Percentiles rank a stretch among this genome's conserved stretches.
phyloP scores from a whole-genome alignment of 371 early-diverging fungal species.

The Circinella umbellata region DNA sequence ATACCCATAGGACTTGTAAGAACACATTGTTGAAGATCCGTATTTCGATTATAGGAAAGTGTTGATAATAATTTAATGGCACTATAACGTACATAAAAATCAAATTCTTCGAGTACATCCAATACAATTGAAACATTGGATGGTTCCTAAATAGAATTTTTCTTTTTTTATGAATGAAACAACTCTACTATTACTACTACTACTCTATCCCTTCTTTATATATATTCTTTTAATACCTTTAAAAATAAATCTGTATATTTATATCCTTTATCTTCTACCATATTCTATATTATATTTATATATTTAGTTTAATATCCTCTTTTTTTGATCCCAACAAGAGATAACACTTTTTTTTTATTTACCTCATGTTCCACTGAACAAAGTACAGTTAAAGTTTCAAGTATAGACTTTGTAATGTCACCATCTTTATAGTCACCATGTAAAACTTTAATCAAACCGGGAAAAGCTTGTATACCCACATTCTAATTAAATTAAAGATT shows the following conservation, averaged over 20 bases:
- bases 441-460: constrained; percentile 75
- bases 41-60: constrained; percentile 67
- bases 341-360: neutral
- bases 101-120: constrained; percentile 86
- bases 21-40: constrained; percentile 82
- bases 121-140: constrained; percentile 79
- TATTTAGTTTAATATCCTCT: neutral
- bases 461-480: constrained; percentile 82
- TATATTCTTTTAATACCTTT: constrained; percentile 46
- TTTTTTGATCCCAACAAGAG: neutral
- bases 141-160: constrained; percentile 78
- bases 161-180: too few species aligned
- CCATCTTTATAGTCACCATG: constrained; percentile 81
- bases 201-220: too few species aligned
- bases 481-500: too few species aligned
- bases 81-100: constrained; percentile 93
- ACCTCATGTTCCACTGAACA: constrained; percentile 63
- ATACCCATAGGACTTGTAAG: constrained; percentile 91
- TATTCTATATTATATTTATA: constrained; percentile 31
- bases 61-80: constrained; percentile 84
- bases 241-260: constrained; percentile 57
- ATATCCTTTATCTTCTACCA: constrained; percentile 43
- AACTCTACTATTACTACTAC: too few species aligned
- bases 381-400: constrained; percentile 84
- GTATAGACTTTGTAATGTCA: constrained; percentile 80